phyloP scores from a whole-genome alignment of 371 early-diverging fungal genomes.

The Mucor velutinosus region DNA sequence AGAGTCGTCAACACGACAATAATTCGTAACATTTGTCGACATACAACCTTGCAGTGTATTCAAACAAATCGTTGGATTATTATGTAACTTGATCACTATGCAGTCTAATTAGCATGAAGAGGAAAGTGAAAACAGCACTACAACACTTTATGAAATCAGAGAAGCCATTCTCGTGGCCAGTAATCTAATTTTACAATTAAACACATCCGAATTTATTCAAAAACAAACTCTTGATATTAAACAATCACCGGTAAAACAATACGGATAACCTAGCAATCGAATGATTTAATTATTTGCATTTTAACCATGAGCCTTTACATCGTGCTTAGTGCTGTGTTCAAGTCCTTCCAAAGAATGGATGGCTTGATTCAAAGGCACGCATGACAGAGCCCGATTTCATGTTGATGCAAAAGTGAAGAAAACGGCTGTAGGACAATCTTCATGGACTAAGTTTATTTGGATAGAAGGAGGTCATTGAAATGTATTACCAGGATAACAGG shows the following conservation, averaged over 20 bases:
- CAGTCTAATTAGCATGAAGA: background rate
- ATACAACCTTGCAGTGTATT: too few relatives aligned
- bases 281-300: background rate
- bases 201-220: background rate
- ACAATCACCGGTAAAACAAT: background rate
- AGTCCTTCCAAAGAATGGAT: background rate
- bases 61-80: background rate
- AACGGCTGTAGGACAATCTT: background rate
- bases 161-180: background rate
- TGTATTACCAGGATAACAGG: background rate
- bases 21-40: background rate
- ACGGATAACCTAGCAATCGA: background rate
- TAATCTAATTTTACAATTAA: background rate
- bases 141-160: background rate
- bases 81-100: background rate
- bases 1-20: background rate
- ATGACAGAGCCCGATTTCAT: background rate
- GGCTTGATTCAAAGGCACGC: background rate
- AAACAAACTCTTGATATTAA: background rate
- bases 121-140: background rate
- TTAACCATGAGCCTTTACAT: background rate
- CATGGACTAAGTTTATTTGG: background rate
- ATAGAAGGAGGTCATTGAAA: background rate
- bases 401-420: background rate
- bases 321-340: background rate